These are phyloP conservation scores for Saturnispora bothae DNA, from an alignment of 805 yeast genomes.

Conservation along the genomic window DNA sequence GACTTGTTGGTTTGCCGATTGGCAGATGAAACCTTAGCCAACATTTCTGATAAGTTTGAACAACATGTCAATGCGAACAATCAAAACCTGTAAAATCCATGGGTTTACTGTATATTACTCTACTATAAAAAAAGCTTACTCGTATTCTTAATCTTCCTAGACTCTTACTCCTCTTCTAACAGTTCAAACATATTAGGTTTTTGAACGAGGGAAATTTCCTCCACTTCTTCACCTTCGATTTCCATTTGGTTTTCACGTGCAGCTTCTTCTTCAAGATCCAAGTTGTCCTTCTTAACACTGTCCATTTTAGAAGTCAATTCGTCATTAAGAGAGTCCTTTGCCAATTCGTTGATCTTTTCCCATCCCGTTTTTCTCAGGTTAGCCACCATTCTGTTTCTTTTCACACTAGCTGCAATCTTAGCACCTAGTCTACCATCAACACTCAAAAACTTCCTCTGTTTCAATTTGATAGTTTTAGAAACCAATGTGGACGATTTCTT, in stretches of 20 bases:
- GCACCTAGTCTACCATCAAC: constrained; percentile 18
- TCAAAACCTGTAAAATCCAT: too few relatives aligned
- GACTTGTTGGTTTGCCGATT: constrained; percentile 56
- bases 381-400: constrained; percentile 53
- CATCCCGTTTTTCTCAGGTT: constrained; percentile 58
- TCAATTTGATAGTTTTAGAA: constrained; percentile 20
- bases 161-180: constrained; percentile 18
- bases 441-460: constrained; percentile 11
- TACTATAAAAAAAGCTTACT: neutral
- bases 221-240: constrained; percentile 11
- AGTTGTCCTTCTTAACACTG: constrained; percentile 14
- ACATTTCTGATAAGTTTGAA: constrained; percentile 22
- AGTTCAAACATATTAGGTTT: constrained; percentile 20
- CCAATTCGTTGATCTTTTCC: constrained; percentile 53
- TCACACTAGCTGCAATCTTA: constrained; percentile 55
- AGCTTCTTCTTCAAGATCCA: constrained; percentile 12
- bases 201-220: constrained; percentile 2
- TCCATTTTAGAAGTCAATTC: constrained; percentile 10
- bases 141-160: neutral
- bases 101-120: too few relatives aligned
- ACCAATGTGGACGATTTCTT: constrained; percentile 16
- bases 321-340: constrained; percentile 23
- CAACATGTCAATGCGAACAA: too few relatives aligned
- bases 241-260: constrained; percentile 11
- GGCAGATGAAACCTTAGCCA: constrained; percentile 30